Conservation (phyloP, 192 early-diverging fungal species). For the Glomus cerebriforme region DNA sequence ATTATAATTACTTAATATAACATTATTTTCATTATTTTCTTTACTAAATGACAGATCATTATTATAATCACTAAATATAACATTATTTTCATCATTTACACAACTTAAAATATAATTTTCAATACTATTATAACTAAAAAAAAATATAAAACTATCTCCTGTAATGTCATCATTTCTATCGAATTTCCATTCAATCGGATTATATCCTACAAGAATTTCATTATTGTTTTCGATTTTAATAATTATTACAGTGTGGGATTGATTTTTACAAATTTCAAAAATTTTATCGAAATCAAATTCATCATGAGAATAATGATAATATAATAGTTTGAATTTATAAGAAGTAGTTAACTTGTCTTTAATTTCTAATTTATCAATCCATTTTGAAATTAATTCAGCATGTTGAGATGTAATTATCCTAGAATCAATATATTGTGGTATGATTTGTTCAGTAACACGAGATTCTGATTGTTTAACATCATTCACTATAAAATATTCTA, state of each 20-base stretch:
- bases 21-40: not conserved
- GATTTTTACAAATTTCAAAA: not conserved
- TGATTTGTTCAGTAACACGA: too few species aligned
- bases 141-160: not conserved
- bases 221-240: not conserved
- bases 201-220: slow-evolving; percentile 19
- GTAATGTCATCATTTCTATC: not conserved
- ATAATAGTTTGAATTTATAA: slow-evolving; percentile 15
- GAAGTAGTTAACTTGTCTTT: not conserved
- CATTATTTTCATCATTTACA: not conserved
- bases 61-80: not conserved
- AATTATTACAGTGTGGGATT: not conserved
- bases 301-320: not conserved
- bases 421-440: not conserved
- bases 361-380: not conserved
- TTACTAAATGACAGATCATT: too few species aligned
- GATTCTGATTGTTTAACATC: too few species aligned
- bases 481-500: not conserved
- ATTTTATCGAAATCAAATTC: not conserved
- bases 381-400: not conserved
- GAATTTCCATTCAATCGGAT: slow-evolving; percentile 4
- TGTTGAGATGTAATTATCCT: not conserved
- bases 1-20: not conserved
- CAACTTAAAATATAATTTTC: not conserved
- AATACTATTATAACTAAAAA: not conserved